A percentile compares a stretch with the other conserved stretches of the same genome.
Evolutionary conservation across 179 eudicot species (phyloP).

Genomic region (Dionaea muscipula): DNA sequence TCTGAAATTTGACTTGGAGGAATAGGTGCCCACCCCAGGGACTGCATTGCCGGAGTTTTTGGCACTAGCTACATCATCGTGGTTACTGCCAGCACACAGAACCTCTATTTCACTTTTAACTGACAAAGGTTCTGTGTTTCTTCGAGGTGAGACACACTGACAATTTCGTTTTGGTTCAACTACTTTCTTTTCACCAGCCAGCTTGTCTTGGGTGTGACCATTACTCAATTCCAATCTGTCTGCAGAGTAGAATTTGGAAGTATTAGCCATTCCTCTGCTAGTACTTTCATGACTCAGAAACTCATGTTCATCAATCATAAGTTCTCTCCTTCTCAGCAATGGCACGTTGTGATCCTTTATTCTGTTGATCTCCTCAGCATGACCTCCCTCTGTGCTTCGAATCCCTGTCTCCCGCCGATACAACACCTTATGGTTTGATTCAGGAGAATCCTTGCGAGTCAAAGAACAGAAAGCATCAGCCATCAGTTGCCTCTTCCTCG

Average conservation of each 20-base stretch:
- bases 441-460: conserved; percentile 11
- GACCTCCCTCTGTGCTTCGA: too few relatives aligned
- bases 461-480: conserved; percentile 15
- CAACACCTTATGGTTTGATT: too few relatives aligned
- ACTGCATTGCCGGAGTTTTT: conserved; percentile 16
- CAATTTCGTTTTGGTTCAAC: conserved; percentile 15
- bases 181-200: conserved; percentile 12
- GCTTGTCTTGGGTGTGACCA: conserved; percentile 10
- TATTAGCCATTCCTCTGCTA: conserved; percentile 8
- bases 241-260: conserved; percentile 24
- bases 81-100: conserved; percentile 13
- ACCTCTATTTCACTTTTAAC: conserved; percentile 19
- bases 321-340: conserved; percentile 15
- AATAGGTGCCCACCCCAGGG: conserved; percentile 30
- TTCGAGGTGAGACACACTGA: conserved; percentile 10
- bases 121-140: conserved; percentile 22
- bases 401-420: too few relatives aligned
- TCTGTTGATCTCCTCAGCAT: too few relatives aligned
- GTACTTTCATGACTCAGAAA: conserved; percentile 15
- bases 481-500: conserved; percentile 15
- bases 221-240: conserved; percentile 20
- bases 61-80: conserved; percentile 13
- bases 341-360: conserved; percentile 8
- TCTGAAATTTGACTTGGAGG: conserved; percentile 27
- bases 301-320: conserved; percentile 14